A percentile compares a stretch with the other conserved stretches of the same genome.
Conservation (phyloP, 75 land plant species). For the Chamaecyparis obtusa region DNA sequence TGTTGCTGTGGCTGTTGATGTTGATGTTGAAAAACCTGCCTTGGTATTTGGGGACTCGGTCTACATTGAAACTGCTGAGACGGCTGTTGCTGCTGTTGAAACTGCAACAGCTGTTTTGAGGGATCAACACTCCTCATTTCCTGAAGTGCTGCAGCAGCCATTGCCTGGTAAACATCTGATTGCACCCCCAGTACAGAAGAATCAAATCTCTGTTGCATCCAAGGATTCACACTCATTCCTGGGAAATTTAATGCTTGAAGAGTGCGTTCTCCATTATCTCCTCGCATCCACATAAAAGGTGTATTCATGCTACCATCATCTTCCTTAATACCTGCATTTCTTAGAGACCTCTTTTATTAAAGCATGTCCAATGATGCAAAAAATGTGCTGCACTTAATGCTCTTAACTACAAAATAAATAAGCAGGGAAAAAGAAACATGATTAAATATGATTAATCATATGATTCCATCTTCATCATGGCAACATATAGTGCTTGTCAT, state of each 20-base stretch:
- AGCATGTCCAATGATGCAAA: background rate
- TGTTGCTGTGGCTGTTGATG: slow-evolving; percentile 38
- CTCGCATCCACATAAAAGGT: slow-evolving; percentile 71
- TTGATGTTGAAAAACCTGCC: slow-evolving; percentile 62
- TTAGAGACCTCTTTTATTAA: background rate
- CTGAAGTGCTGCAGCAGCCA: slow-evolving; percentile 92
- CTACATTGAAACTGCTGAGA: slow-evolving; percentile 27
- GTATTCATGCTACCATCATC: slow-evolving; percentile 71
- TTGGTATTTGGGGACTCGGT: slow-evolving; percentile 24
- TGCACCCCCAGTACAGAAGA: slow-evolving; percentile 59
- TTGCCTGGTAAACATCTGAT: slow-evolving; percentile 73
- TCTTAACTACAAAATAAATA: background rate
- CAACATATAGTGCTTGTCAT: background rate
- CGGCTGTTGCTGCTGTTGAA: slow-evolving; percentile 37
- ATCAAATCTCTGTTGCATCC: slow-evolving; percentile 78
- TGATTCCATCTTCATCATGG: background rate
- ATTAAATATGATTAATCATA: background rate
- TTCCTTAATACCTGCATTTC: slow-evolving; percentile 42
- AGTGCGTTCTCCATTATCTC: slow-evolving; percentile 40
- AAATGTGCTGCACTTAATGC: background rate
- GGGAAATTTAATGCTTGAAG: slow-evolving; percentile 55
- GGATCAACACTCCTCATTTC: slow-evolving; percentile 74
- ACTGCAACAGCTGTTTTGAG: slow-evolving; percentile 56
- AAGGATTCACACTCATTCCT: slow-evolving; percentile 58
- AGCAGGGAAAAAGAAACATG: background rate